Evolutionary conservation across 2,329 filamentous ascomycete genomes (phyloP), one percentile per base, ranked within the genome.

Genomic region (Neocatenulostroma microsporum): DNA sequence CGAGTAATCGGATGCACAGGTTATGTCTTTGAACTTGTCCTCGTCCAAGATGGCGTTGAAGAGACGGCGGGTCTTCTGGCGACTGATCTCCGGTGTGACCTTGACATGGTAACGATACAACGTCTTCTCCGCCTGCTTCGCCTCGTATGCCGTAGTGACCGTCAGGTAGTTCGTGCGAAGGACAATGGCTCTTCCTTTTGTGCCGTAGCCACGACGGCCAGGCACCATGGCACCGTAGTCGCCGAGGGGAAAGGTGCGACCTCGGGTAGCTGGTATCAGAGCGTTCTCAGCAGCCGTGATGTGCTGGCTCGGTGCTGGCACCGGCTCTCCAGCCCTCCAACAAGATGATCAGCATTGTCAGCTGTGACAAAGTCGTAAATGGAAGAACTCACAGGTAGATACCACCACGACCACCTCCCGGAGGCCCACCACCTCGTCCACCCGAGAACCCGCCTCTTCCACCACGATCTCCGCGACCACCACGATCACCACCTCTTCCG

Each of bases 61-160:
- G 4, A 75, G 57, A 4, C 66, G 66, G 27, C 62, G 62, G 23
- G 61, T 67, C 52, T 68, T 72, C 23, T 61, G 61, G 35, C 64
- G 66, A 26, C 54, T 53, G 19, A 54, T 25, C 3, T 55, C 47
- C 2, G 45, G 41, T 14, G 61, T n/a, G n/a, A n/a, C n/a, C 42
- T 40, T 35, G 15, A 72, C 45, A 21, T 58, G 55, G 40, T 72
- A 71, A 3, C 63, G 60, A 37, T 55, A 64, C 2, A 71, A 46
- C 2, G 44, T 36, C 7, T 54, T 33, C 17, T 45, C 30, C 8
- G 39, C 9, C 37, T 40, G 56, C 5, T 45, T 46, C 4, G 36
- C 34, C n/a, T 57, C 60, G n/a, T 42, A 59, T 8, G 53, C 58
- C 7, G 60, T 58, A 7, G 49, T 58, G 27, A 66, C 44, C 12